Evolutionary conservation across 1,284 basidiomycete species (phyloP).

Genomic region (Cutaneotrichosporon mucoides): DNA sequence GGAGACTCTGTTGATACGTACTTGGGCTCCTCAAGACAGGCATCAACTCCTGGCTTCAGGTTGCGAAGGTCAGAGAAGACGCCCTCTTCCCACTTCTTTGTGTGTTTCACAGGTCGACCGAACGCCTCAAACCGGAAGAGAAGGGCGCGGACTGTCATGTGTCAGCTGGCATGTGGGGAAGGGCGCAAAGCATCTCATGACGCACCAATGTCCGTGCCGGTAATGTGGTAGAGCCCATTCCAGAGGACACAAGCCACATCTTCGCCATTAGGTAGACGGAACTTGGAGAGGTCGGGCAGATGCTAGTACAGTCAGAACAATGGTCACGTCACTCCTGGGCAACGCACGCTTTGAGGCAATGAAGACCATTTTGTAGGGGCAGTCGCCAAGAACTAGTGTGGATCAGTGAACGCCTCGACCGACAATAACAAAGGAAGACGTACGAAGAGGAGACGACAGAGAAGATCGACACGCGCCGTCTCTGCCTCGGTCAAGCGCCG

Average conservation of each 20-base stretch:
- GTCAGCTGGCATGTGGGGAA: background rate
- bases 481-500: slow-evolving; percentile 33
- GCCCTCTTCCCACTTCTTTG: slow-evolving; percentile 65
- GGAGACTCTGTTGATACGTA: slow-evolving; percentile 38
- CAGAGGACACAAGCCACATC: slow-evolving; percentile 84
- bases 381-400: slow-evolving; percentile 67
- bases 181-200: slow-evolving; percentile 1
- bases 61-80: slow-evolving; percentile 87
- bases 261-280: slow-evolving; percentile 76
- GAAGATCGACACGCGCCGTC: slow-evolving; percentile 33
- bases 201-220: slow-evolving; percentile 63
- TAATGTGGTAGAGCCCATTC: slow-evolving; percentile 84
- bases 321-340: too few relatives aligned
- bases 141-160: slow-evolving; percentile 63
- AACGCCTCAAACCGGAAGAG: slow-evolving; percentile 88
- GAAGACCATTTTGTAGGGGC: slow-evolving; percentile 52
- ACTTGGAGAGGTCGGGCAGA: slow-evolving; percentile 71
- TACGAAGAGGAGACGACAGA: slow-evolving; percentile 47
- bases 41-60: slow-evolving; percentile 83
- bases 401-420: too few relatives aligned
- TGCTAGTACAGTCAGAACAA: slow-evolving; percentile 21
- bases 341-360: slow-evolving; percentile 10
- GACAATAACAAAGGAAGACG: slow-evolving; percentile 12
- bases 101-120: slow-evolving; percentile 50
- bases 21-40: slow-evolving; percentile 87